Evolutionary conservation across 306 rosid species (phyloP).

Genomic region (Vachellia pachyceras): DNA sequence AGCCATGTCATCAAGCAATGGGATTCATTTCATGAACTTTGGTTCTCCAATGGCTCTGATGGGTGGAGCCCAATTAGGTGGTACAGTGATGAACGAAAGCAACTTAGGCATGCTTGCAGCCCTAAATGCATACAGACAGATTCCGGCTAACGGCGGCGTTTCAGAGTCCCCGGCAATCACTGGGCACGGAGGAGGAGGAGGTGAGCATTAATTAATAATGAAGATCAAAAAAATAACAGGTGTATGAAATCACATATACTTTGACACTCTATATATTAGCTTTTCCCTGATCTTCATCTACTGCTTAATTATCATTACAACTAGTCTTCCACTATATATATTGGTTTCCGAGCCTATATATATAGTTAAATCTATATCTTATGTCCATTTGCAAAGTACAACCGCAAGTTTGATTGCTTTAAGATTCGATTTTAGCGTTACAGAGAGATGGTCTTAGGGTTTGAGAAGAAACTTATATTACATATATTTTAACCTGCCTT

Average conservation of each 20-base stretch:
- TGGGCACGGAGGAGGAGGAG: slow-evolving; percentile 44
- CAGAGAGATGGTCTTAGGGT: slow-evolving; percentile 45
- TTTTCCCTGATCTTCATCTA: not conserved
- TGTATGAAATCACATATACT: slow-evolving; percentile 36
- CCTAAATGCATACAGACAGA: slow-evolving; percentile 58
- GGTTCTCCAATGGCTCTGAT: slow-evolving; percentile 61
- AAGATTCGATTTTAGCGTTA: slow-evolving; percentile 41
- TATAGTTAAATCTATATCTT: not conserved
- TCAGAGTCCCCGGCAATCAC: slow-evolving; percentile 39
- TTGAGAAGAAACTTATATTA: slow-evolving; percentile 29
- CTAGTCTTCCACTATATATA: not conserved
- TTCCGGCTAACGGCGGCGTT: slow-evolving; percentile 27
- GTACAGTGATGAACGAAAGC: slow-evolving; percentile 40
- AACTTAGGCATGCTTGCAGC: slow-evolving; percentile 71
- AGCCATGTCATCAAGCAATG: slow-evolving; percentile 29
- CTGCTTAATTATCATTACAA: no score
- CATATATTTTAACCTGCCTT: slow-evolving; percentile 5
- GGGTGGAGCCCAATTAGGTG: slow-evolving; percentile 57
- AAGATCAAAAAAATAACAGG: slow-evolving; percentile 3
- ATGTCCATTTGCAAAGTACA: slow-evolving; percentile 37
- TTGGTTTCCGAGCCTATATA: slow-evolving; percentile 35
- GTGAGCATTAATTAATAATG: slow-evolving; percentile 18
- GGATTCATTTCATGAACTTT: slow-evolving; percentile 69
- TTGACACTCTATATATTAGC: not conserved
- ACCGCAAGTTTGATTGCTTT: slow-evolving; percentile 50